Evolutionary conservation across 805 yeast species (phyloP), one percentile per base, ranked within the genome.

Genomic region (Yarrowia yakushimensis): DNA sequence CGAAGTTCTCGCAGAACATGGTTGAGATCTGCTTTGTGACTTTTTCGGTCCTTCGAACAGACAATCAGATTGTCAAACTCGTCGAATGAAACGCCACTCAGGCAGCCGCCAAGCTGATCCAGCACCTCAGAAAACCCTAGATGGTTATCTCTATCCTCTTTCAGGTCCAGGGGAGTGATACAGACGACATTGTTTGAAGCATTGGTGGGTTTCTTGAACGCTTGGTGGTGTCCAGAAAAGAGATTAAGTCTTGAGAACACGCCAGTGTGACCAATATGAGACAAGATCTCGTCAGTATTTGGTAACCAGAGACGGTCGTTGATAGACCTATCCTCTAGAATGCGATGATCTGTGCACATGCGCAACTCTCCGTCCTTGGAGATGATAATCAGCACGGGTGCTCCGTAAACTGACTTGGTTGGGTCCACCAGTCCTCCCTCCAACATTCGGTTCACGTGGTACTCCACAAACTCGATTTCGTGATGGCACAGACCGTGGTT

Each of bases 301-400:
- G 55, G 55, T 30, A 48, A 6, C 55, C 55, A 48, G 55, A 48
- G 31, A 8, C 55, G 55, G 20, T 48, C 55, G 28, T 48, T 48
- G 39, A 48, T 48, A 12, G 55, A 48, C 11, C 55, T 11, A 30
- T 48, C 55, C 10, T 48, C 39, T 3, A 48, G 20, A 22, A 48
- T 48, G 17, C 55, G 27, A 12, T 33, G 27, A 11, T 48, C 55
- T 4, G 55, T 48, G 39, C 55, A 48, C 37, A 48, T 33, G 15
- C 55, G 37, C 39, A 48, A 48, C 39, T 48, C 55, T 18, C 55
- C 55, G 13, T 48, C 55, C n/a, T 33, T 48, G 12, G 30, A 22
- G 22, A 48, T 33, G 39, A 48, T 48, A 7, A 48, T 31, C 28
- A 48, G 39, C 28, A 48, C 55, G 0, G 55, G 55, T 11, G 55